phyloP scores from a whole-genome alignment of 164 flowering plant species.

The Aristolochia contorta region DNA sequence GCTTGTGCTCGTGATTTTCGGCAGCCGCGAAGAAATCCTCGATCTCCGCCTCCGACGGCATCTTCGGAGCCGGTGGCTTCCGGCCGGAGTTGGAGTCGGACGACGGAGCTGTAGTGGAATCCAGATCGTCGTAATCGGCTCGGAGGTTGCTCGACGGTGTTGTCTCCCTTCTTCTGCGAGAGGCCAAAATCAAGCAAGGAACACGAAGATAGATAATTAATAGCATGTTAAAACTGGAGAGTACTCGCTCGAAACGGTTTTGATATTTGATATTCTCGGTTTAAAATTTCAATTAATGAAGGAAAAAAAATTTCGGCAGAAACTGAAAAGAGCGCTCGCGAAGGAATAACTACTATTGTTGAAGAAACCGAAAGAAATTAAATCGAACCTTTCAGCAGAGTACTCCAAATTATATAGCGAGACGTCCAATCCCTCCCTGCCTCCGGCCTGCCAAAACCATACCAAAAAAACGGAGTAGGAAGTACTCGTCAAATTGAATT shows the following conservation, averaged over 20 bases:
- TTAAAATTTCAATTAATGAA: not conserved
- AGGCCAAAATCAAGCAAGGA: not conserved
- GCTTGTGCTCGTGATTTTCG: constrained; percentile 44
- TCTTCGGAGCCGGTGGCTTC: constrained; percentile 11
- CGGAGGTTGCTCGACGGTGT: constrained; percentile 27
- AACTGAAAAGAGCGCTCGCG: no score
- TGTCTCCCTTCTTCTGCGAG: constrained; percentile 31
- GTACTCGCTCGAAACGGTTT: not conserved
- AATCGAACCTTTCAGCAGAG: constrained; percentile 22
- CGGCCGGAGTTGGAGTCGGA: constrained; percentile 8
- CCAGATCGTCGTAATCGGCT: constrained; percentile 27
- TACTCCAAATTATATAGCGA: constrained; percentile 10
- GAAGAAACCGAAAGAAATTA: not conserved
- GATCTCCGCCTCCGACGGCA: constrained; percentile 45
- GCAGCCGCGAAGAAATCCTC: constrained; percentile 52
- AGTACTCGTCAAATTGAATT: constrained; percentile 6
- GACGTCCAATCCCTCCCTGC: constrained; percentile 20
- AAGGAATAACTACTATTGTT: no score
- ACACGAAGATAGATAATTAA: not conserved
- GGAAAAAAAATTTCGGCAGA: not conserved
- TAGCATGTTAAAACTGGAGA: no score
- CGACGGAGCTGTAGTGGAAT: constrained; percentile 18
- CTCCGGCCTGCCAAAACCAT: constrained; percentile 2
- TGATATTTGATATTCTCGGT: not conserved
- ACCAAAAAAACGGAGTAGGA: not conserved